Conservation (phyloP, 257 asterid species). For the Salvia miltiorrhiza region DNA sequence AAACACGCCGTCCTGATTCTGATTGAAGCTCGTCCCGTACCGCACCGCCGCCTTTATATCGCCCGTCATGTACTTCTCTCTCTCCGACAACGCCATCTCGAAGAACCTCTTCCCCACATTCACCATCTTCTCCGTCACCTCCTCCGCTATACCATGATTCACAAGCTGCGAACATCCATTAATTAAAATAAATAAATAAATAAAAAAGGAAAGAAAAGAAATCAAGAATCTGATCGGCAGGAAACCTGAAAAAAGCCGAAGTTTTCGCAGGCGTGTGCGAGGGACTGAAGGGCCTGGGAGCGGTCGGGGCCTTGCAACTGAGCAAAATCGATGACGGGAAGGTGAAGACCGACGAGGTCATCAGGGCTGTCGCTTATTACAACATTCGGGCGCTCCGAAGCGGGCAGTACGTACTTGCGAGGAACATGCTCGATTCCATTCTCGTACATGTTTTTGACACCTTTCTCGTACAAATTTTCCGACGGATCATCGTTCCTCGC, state of each 20-base stretch:
- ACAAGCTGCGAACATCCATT: slow-evolving; percentile 55
- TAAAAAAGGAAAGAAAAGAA: no score
- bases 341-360: slow-evolving; percentile 23
- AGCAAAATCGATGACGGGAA: slow-evolving; percentile 78
- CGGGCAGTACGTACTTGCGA: slow-evolving; percentile 59
- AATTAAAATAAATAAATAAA: no score
- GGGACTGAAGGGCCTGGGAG: slow-evolving; percentile 45
- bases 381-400: slow-evolving; percentile 59
- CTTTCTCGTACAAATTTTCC: slow-evolving; percentile 54
- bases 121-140: slow-evolving; percentile 49
- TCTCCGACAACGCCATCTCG: slow-evolving; percentile 60
- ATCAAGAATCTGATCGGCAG: no score
- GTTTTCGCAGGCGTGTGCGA: slow-evolving; percentile 61
- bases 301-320: slow-evolving; percentile 59
- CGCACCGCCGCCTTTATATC: slow-evolving; percentile 62
- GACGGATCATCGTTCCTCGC: slow-evolving; percentile 18
- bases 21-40: slow-evolving; percentile 92
- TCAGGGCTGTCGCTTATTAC: not conserved
- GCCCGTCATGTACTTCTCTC: slow-evolving; percentile 78
- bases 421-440: slow-evolving; percentile 67
- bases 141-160: slow-evolving; percentile 63
- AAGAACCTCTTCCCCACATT: slow-evolving; percentile 51
- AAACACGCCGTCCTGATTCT: slow-evolving; percentile 69
- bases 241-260: slow-evolving; percentile 81
- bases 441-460: slow-evolving; percentile 68